These are phyloP conservation scores for Cinnamomum chago DNA, from an alignment of 164 flowering plant genomes.

Conservation along the genomic window DNA sequence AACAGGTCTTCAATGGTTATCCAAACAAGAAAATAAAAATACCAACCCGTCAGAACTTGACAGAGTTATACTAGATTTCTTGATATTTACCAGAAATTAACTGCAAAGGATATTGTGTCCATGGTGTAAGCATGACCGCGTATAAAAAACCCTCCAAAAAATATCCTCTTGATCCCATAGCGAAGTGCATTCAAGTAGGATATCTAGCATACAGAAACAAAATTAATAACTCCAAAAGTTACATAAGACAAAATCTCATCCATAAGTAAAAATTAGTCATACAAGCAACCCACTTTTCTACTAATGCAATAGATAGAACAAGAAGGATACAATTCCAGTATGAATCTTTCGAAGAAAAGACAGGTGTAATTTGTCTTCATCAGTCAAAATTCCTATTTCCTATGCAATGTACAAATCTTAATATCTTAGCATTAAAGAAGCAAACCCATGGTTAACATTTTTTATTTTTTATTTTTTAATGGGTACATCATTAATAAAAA, in stretches of 20 bases:
- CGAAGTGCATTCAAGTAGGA: conserved; percentile 85
- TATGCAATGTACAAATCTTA: too few species aligned
- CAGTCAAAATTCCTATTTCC: too few species aligned
- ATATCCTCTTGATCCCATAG: conserved; percentile 87
- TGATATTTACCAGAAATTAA: conserved; percentile 73
- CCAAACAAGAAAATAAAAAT: not conserved
- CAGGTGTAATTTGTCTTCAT: too few species aligned
- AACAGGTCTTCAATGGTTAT: not conserved
- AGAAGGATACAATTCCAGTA: not conserved
- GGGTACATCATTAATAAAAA: too few species aligned
- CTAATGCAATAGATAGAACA: not conserved
- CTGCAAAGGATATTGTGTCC: conserved; percentile 97
- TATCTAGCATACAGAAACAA: conserved; percentile 43
- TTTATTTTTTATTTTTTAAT: too few species aligned
- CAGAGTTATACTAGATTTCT: not conserved
- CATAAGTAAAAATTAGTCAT: not conserved
- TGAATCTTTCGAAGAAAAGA: too few species aligned
- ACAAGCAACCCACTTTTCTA: too few species aligned
- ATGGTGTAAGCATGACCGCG: conserved; percentile 97
- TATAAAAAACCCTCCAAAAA: conserved; percentile 98
- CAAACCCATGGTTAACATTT: too few species aligned
- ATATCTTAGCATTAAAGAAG: too few species aligned
- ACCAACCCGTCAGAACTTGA: not conserved
- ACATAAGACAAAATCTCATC: not conserved
- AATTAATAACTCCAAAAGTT: not conserved